These are phyloP conservation scores for Aspergillus cejpii DNA, from an alignment of 2,329 filamentous ascomycete genomes.

Conservation along the genomic window DNA sequence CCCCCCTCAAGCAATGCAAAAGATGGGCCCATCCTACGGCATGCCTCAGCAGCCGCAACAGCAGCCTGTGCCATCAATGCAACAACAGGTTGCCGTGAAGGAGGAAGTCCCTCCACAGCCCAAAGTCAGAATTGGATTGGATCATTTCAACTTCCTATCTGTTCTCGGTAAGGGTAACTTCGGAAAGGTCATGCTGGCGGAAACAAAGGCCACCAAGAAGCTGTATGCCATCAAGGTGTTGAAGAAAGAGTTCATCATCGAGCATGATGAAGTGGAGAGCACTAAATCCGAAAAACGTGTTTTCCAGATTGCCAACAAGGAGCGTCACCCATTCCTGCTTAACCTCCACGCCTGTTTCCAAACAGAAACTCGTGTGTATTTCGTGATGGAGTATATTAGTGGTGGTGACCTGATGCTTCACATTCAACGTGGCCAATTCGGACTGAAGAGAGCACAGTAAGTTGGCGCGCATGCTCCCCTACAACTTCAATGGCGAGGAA, in stretches of 20 bases:
- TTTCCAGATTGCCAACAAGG: slow-evolving; percentile 93
- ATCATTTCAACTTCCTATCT: slow-evolving; percentile 98
- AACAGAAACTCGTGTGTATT: slow-evolving; percentile 96
- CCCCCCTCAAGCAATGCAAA: slow-evolving; percentile 25
- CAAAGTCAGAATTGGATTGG: slow-evolving; percentile 72
- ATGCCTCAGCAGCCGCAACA: slow-evolving; percentile 25
- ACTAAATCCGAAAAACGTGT: slow-evolving; percentile 96
- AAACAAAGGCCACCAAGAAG: slow-evolving; percentile 86
- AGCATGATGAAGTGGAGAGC: slow-evolving; percentile 98
- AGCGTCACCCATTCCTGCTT: slow-evolving; percentile 89
- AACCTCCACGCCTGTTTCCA: slow-evolving; percentile 98
- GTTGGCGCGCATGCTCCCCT: slow-evolving; percentile 31
- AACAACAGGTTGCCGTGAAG: slow-evolving; percentile 22
- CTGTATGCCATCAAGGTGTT: slow-evolving; percentile 97
- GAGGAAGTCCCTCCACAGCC: slow-evolving; percentile 29
- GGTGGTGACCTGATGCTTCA: slow-evolving; percentile 98
- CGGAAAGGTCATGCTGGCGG: slow-evolving; percentile 98
- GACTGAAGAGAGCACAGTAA: slow-evolving; percentile 89
- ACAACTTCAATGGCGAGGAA: not conserved
- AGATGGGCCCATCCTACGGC: slow-evolving; percentile 22
- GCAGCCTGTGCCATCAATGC: slow-evolving; percentile 17
- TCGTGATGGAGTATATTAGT: slow-evolving; percentile 99
- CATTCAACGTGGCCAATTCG: slow-evolving; percentile 94
- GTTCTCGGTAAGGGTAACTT: slow-evolving; percentile 99
- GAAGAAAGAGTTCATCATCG: slow-evolving; percentile 99